phyloP scores from a whole-genome alignment of 352 stramenopile genomes.

The Pythium guiyangense region DNA sequence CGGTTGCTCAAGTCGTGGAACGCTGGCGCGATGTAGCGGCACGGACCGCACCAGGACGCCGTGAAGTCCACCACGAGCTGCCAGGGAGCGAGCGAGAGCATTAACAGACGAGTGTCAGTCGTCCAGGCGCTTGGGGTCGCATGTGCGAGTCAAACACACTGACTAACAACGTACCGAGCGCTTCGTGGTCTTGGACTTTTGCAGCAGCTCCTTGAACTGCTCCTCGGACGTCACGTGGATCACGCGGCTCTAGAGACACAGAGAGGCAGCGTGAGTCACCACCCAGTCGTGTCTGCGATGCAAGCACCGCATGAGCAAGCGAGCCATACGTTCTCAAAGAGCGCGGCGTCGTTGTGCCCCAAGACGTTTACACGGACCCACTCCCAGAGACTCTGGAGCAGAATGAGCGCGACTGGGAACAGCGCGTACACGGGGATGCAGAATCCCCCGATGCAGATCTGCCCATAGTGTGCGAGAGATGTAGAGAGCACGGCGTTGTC shows the following conservation, averaged over 20 bases:
- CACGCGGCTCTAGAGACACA: constrained; percentile 42
- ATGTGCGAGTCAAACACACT: background rate
- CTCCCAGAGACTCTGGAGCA: constrained; percentile 61
- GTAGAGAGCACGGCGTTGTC: too few species aligned
- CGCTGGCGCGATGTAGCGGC: constrained; percentile 80
- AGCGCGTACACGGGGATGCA: constrained; percentile 78
- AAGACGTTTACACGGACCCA: constrained; percentile 69
- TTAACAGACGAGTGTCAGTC: background rate
- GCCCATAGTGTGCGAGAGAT: background rate
- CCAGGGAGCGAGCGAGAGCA: background rate
- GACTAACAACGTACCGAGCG: constrained; percentile 29
- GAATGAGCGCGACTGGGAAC: constrained; percentile 63
- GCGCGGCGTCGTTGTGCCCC: constrained; percentile 41
- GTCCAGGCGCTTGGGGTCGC: background rate
- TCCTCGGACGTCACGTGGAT: constrained; percentile 65
- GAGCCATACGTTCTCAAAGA: constrained; percentile 38
- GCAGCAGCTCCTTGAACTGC: constrained; percentile 71
- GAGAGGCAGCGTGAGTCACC: background rate
- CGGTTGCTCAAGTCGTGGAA: constrained; percentile 84
- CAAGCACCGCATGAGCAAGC: background rate
- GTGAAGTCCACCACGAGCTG: constrained; percentile 86
- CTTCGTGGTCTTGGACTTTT: too few species aligned
- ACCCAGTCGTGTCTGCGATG: too few species aligned
- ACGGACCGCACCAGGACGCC: constrained; percentile 86
- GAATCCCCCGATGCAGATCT: constrained; percentile 81